phyloP scores from a whole-genome alignment of 1,139 yeast genomes.

The Pichia terricola region DNA sequence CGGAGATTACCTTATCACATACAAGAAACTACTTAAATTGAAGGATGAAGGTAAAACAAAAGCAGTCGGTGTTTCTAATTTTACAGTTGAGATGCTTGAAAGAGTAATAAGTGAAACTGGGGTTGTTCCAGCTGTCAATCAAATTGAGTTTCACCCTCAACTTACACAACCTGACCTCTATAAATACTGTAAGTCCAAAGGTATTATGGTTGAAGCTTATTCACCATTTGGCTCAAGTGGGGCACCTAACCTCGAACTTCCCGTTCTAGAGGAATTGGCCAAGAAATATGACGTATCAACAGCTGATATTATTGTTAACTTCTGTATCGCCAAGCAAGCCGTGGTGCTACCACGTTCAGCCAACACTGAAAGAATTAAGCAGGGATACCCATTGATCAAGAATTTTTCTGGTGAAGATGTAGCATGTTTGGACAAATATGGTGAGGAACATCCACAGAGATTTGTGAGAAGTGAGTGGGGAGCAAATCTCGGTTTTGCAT shows the following conservation, averaged over 20 bases:
- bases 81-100: constrained; percentile 38
- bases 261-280: constrained; percentile 42
- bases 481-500: constrained; percentile 15
- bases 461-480: constrained; percentile 26
- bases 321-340: constrained; percentile 64
- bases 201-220: constrained; percentile 62
- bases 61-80: constrained; percentile 77
- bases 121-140: constrained; percentile 53
- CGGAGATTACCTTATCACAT: constrained; percentile 52
- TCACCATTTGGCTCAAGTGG: constrained; percentile 70
- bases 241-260: constrained; percentile 52
- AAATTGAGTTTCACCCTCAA: constrained; percentile 68
- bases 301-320: constrained; percentile 57
- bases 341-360: constrained; percentile 69
- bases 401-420: constrained; percentile 30
- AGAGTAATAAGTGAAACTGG: constrained; percentile 37
- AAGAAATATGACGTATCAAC: constrained; percentile 44
- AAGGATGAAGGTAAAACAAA: constrained; percentile 31
- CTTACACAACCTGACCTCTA: constrained; percentile 61
- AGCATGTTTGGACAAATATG: constrained; percentile 32
- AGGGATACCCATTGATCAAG: constrained; percentile 12
- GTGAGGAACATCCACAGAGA: constrained; percentile 35
- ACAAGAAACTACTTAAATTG: constrained; percentile 57
- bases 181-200: constrained; percentile 42
- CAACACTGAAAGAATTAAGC: constrained; percentile 27